Base-by-base conservation (phyloP, 768 basidiomycete genomes). In the Boletellus ananas region DNA sequence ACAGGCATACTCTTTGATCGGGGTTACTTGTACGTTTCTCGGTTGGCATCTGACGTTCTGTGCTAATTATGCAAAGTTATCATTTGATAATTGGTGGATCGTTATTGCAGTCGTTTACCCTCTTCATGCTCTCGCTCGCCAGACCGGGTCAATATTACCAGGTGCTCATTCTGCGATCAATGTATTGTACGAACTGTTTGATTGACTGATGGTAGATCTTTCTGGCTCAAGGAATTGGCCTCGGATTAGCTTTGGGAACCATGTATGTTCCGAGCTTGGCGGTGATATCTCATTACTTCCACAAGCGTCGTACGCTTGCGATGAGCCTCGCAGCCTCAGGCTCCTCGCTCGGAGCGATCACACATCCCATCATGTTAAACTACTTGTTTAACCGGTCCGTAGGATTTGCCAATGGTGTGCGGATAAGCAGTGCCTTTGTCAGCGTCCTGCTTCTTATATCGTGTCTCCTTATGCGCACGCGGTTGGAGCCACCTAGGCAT, bases 361-460 rank as follows among this genome's bases (percentile, higher is more conserved):
- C 55, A 20, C 69, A 54, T 49, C 68, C 43, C 47, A 62, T 48
- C 37, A 70, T 54, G 70, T 70, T 68, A 59, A 70, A 70, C 54
- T 59, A 57, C 29, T 39, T 59, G 25, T 57, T 45, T 38, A 55
- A 56, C 43, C 37, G 53, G 7, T 37, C 43, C 4, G 29, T 58
- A n/a, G 58, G 50, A 70, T 82, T 79, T 33, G 65, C 71, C n/a
- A 69, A 71, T 27, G 77, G 77, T 27, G 77, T 77, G 17, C 73
- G 74, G 16, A 73, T 70, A 18, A 79, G 75, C 42, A 77, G 77
- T 14, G 76, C 67, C 8, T 55, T 80, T 25, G 61, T 71, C 34
- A 68, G 66, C 9, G 64, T 62, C 5, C 47, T 75, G 9, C 65
- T 79, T 18, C 21, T 74, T 14, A 52, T 62, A 3, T 65, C 71